phyloP scores from a whole-genome alignment of 2,329 filamentous ascomycete species.

The Hirsutella thompsonii region DNA sequence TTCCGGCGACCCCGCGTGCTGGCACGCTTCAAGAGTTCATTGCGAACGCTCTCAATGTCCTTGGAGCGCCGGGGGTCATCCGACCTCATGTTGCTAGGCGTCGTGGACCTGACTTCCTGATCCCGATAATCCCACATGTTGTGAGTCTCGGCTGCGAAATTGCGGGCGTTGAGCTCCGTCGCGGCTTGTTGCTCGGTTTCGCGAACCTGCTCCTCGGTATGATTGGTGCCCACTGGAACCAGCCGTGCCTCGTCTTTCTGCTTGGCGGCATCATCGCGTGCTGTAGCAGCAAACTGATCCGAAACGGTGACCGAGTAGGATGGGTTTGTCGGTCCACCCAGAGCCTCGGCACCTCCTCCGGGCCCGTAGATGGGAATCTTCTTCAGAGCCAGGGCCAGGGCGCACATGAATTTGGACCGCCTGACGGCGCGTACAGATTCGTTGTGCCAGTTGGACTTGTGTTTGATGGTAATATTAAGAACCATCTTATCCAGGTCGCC shows the following conservation, averaged over 20 bases:
- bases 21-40: constrained; percentile 23
- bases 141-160: constrained; percentile 13
- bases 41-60: constrained; percentile 25
- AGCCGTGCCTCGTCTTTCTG: constrained; percentile 54
- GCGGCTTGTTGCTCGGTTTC: constrained; percentile 30
- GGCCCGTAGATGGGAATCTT: constrained; percentile 78
- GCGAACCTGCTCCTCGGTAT: constrained; percentile 13
- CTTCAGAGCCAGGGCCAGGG: constrained; percentile 71
- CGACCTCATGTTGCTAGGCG: constrained; percentile 12
- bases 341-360: constrained; percentile 52
- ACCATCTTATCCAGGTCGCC: constrained; percentile 80
- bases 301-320: constrained; percentile 67
- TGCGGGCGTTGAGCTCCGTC: constrained; percentile 28
- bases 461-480: constrained; percentile 70
- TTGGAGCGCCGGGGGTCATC: constrained; percentile 22
- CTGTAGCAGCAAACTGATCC: constrained; percentile 51
- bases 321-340: constrained; percentile 61
- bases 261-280: constrained; percentile 45
- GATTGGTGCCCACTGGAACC: constrained; percentile 32
- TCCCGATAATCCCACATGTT: constrained; percentile 10
- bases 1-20: constrained; percentile 36
- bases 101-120: constrained; percentile 5
- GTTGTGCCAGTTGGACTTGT: constrained; percentile 90
- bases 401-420: constrained; percentile 94
- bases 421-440: constrained; percentile 68